Evolutionary conservation across 2,329 filamentous ascomycete genomes (phyloP), one percentile per base, ranked within the genome.

Genomic region (Paecilomyces dactylethromorphus): DNA sequence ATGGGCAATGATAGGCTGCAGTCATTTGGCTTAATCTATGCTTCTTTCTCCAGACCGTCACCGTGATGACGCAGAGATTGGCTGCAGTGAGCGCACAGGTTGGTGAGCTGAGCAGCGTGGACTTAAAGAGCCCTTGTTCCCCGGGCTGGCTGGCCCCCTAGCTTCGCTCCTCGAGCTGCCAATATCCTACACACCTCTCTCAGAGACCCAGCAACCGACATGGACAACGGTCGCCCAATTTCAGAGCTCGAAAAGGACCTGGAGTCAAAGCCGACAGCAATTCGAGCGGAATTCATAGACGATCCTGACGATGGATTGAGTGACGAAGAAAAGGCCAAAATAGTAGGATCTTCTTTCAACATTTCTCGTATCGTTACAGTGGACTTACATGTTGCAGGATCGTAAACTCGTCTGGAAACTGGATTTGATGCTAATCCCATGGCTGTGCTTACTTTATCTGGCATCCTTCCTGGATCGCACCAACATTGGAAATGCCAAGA

Each of bases 401-500:
- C 72, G 71, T n/a, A 68, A 69, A 39, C 67, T 80, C 18, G 60
- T 80, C 3, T 74, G 76, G 71, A 78, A 78, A 59, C 68, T 80
- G 8, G 78, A 80, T 59, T 56, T 78, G 18, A 69, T 67, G n/a
- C 67, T 80, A 4, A 74, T 80, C 32, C 78, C 78, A 4, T 79
- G 77, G 78, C 70, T 80, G 13, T 74, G 74, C 60, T 65, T 80
- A 4, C 71, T 80, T 6, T 80, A 80, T 60, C 72, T 80, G 3
- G 71, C 76, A 26, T 72, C 71, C 1, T 76, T 76, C 52, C 61
- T 77, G n/a, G 74, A 76, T 60, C 68, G 74, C 18, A 92, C 90
- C 26, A 93, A 94, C 66, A 90, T 92, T 60, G 90, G 90, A 52
- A 94, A 81, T 74, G 91, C 84, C 2, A 84, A 83, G 66, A 77